Base-by-base conservation (phyloP, 805 yeast species). In the Candida maris region DNA sequence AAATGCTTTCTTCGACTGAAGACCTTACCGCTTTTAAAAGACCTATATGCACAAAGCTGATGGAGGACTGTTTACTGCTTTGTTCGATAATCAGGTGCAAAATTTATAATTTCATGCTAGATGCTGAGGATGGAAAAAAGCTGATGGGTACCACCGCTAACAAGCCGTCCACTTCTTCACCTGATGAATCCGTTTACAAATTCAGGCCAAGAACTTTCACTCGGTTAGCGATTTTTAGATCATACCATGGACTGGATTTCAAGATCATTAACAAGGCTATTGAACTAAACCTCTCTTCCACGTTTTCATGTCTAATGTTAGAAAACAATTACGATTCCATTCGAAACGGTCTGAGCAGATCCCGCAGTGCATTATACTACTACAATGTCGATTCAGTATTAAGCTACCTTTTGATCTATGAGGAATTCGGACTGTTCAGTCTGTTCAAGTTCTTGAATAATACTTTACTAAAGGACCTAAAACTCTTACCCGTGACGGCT, bases 391-490 rank as follows among this genome's bases (percentile, higher is more conserved):
- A 49, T 21, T 45, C 48, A 10, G 19, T 53, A 13, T 27, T 41
- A 23, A 45, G 45, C 6, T 48, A 42, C 27, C 27, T 55, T 22
- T 25, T 45, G 20, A 51, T 55, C 13, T 58, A 57, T 38, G 50
- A 51, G 30, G 62, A 66, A 28, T 62, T 64, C 44, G 73, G 72
- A 0, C 38, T 70, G 6, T 64, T 61, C 34, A 62, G 64, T 37
- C 40, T 73, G n/a, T 47, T 73, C 30, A 64, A 64, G 38, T 63
- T 63, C 31, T 41, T 61, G 8, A 46, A 50, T 10, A 48, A 49
- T 13, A 38, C 62, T 7, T 61, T 71, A 19, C 35, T 49, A 7
- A 54, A 50, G 13, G 68, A 66, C 41, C 37, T 70, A 30, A 44
- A 42, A 3, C 33, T 72, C 27, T 44, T 54, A n/a, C 41, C 46